Conservation (phyloP, 768 basidiomycete species). For the Amanita exitialis region DNA sequence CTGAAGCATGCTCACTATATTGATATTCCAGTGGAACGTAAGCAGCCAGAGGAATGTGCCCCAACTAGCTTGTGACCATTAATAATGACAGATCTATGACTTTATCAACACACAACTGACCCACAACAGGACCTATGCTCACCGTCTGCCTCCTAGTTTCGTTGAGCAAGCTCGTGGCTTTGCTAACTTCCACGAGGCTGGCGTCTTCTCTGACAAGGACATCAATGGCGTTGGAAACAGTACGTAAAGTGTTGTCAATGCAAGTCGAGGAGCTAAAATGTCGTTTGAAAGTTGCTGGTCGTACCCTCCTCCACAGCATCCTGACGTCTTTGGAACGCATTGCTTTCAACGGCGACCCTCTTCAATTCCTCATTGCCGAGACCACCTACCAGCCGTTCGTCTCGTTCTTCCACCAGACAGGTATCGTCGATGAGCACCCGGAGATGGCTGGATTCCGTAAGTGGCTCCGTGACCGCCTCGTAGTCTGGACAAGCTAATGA, state of each 20-base stretch:
- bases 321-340: slow-evolving; percentile 66
- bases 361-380: slow-evolving; percentile 70
- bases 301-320: slow-evolving; percentile 67
- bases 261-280: neutral
- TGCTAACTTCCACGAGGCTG: slow-evolving; percentile 75
- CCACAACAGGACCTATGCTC: slow-evolving; percentile 77
- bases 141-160: slow-evolving; percentile 71
- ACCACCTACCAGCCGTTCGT: slow-evolving; percentile 89
- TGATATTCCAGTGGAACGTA: slow-evolving; percentile 62
- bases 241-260: slow-evolving; percentile 24
- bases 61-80: slow-evolving; percentile 9
- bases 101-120: slow-evolving; percentile 65
- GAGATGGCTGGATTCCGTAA: slow-evolving; percentile 55
- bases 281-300: slow-evolving; percentile 57
- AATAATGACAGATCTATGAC: slow-evolving; percentile 50
- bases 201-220: slow-evolving; percentile 55
- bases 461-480: slow-evolving; percentile 17
- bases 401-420: slow-evolving; percentile 76
- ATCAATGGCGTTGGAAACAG: slow-evolving; percentile 70
- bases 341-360: slow-evolving; percentile 68
- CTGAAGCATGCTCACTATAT: slow-evolving; percentile 9
- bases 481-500: neutral
- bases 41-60: slow-evolving; percentile 16
- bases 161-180: slow-evolving; percentile 64
- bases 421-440: slow-evolving; percentile 45